Percentiles rank a stretch among this genome's conserved stretches.
phyloP scores from a whole-genome alignment of 306 rosid genomes.

The Fragaria iinumae region DNA sequence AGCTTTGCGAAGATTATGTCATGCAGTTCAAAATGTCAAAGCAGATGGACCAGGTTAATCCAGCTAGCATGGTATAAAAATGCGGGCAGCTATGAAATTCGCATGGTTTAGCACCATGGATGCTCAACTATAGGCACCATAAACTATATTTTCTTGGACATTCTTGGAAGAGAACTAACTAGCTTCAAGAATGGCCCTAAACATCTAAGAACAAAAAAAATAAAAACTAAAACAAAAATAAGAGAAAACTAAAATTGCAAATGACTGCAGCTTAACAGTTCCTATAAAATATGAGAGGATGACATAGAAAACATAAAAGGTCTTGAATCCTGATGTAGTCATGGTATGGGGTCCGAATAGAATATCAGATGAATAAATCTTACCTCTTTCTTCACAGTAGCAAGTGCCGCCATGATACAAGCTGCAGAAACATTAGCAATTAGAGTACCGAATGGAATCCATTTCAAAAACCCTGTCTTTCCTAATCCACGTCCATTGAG shows the following conservation, averaged over 20 bases:
- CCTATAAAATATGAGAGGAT: not conserved
- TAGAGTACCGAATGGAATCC: conserved; percentile 77
- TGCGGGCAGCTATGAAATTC: not conserved
- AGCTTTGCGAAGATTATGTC: not conserved
- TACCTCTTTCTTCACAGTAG: conserved; percentile 54
- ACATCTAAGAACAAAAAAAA: not conserved
- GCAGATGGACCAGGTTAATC: not conserved
- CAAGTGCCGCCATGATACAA: conserved; percentile 71
- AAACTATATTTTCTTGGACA: not conserved
- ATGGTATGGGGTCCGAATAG: not conserved
- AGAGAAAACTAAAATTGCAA: not conserved
- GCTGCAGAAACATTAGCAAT: conserved; percentile 81
- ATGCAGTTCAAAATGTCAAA: not conserved
- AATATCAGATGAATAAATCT: conserved; percentile 17
- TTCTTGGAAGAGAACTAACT: not conserved
- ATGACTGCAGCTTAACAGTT: not conserved
- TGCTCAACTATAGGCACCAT: not conserved
- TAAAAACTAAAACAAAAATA: not conserved
- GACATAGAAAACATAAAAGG: not conserved
- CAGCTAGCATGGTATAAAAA: too few species aligned
- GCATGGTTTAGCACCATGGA: not conserved
- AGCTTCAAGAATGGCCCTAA: not conserved
- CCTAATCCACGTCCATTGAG: conserved; percentile 73
- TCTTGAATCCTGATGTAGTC: not conserved
- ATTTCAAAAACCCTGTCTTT: conserved; percentile 39